Percentiles rank a stretch among this genome's conserved stretches.
Conservation (phyloP, 1,284 basidiomycete species). For the Sporisorium graminicola region DNA sequence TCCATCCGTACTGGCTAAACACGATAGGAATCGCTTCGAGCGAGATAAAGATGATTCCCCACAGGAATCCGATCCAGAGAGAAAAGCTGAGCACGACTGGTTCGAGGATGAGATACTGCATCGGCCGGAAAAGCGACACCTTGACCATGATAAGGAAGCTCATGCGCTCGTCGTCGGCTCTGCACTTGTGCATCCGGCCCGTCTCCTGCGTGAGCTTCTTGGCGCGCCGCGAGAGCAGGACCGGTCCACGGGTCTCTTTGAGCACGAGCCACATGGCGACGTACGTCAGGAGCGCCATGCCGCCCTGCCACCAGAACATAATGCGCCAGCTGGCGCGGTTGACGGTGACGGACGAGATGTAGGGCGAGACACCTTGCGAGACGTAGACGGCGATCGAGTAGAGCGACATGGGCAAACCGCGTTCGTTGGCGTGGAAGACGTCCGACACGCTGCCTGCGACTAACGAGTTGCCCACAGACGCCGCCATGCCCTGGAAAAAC, state of each 20-base stretch:
- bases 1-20: constrained; percentile 63
- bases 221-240: constrained; percentile 71
- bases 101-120: constrained; percentile 71
- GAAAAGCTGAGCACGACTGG: constrained; percentile 71
- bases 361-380: constrained; percentile 67
- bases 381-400: constrained; percentile 70
- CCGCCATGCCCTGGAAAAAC: constrained; percentile 67
- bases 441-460: constrained; percentile 67
- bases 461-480: constrained; percentile 66
- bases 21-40: constrained; percentile 59
- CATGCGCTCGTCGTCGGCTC: constrained; percentile 64
- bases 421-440: constrained; percentile 66
- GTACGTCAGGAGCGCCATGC: constrained; percentile 34
- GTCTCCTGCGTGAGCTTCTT: constrained; percentile 69
- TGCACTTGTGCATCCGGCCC: constrained; percentile 69
- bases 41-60: constrained; percentile 53
- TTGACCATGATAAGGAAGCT: constrained; percentile 64
- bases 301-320: constrained; percentile 62
- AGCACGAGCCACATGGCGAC: constrained; percentile 65
- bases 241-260: constrained; percentile 68
- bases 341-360: constrained; percentile 61
- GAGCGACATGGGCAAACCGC: constrained; percentile 71
- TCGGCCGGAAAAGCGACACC: constrained; percentile 64
- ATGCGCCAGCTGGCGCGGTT: constrained; percentile 58
- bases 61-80: constrained; percentile 70